A percentile compares a stretch with the other conserved stretches of the same genome.
Evolutionary conservation across 305 asterid genomes (phyloP).

Genomic region (Rubia tinctorum): DNA sequence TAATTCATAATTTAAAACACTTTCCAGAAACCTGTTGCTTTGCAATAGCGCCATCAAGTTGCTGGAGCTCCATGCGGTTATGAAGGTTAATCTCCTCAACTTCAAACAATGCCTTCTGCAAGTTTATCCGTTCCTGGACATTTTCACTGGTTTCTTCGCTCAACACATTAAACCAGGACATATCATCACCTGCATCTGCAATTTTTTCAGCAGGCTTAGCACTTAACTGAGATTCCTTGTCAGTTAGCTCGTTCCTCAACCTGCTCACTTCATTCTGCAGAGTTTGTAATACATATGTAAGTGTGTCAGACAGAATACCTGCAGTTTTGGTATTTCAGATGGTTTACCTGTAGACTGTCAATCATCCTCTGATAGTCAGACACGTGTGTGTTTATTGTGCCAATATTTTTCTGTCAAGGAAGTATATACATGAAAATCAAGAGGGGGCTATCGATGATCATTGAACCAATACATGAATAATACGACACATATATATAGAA

Average conservation of each 20-base stretch:
- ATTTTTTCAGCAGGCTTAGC: slow-evolving; percentile 74
- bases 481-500: not conserved
- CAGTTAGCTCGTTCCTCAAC: slow-evolving; percentile 80
- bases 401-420: slow-evolving; percentile 78
- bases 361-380: slow-evolving; percentile 96
- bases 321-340: slow-evolving; percentile 12
- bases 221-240: slow-evolving; percentile 77
- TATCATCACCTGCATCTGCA: slow-evolving; percentile 63
- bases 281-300: slow-evolving; percentile 9
- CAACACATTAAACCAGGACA: slow-evolving; percentile 64
- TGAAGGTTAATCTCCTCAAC: slow-evolving; percentile 87
- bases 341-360: slow-evolving; percentile 82
- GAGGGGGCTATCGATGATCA: not conserved
- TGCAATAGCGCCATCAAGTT: slow-evolving; percentile 81
- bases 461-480: slow-evolving; percentile 1
- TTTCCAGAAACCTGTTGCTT: slow-evolving; percentile 58
- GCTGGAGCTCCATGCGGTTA: slow-evolving; percentile 80
- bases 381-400: slow-evolving; percentile 73
- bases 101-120: slow-evolving; percentile 89
- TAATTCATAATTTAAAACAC: not conserved
- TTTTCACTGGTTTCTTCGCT: slow-evolving; percentile 97
- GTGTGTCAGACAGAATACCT: slow-evolving; percentile 6
- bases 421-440: slow-evolving; percentile 2
- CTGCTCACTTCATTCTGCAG: slow-evolving; percentile 79
- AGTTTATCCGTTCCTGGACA: slow-evolving; percentile 92